Conservation (phyloP, 139 green algal genomes). For the Haematococcus sp. region DNA sequence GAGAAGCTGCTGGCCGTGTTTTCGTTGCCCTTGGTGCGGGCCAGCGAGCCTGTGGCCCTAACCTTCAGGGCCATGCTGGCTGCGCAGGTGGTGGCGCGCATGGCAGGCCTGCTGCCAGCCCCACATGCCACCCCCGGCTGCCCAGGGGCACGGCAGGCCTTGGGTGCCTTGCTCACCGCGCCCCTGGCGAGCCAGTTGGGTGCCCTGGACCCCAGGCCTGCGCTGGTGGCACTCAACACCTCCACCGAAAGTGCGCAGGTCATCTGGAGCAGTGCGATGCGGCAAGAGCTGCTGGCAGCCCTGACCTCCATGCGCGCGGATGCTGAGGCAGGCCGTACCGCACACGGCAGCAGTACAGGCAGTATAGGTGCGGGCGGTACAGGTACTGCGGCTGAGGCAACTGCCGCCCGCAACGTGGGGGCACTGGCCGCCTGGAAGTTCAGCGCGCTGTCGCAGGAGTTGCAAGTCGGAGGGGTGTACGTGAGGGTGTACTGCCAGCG, state of each 20-base stretch:
- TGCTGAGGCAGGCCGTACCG: not conserved
- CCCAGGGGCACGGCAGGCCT: constrained; percentile 28
- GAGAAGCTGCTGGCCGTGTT: too few species aligned
- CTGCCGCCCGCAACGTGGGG: too few species aligned
- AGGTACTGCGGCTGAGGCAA: too few species aligned
- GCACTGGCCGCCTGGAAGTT: not conserved
- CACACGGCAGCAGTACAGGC: too few species aligned
- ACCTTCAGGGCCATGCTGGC: constrained; percentile 81
- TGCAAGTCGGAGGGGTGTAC: constrained; percentile 79
- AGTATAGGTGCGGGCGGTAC: too few species aligned
- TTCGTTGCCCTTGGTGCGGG: constrained; percentile 29
- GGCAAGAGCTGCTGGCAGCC: constrained; percentile 65
- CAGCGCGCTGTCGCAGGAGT: not conserved
- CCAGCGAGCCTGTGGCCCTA: constrained; percentile 61
- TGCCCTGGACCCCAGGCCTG: constrained; percentile 66
- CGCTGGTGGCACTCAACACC: constrained; percentile 50
- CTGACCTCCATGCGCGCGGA: constrained; percentile 6
- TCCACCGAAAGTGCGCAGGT: constrained; percentile 43
- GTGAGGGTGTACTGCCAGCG: constrained; percentile 82
- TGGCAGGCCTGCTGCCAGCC: constrained; percentile 45
- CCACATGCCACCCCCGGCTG: constrained; percentile 32
- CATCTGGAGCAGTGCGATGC: constrained; percentile 88
- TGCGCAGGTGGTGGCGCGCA: constrained; percentile 49
- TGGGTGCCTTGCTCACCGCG: constrained; percentile 78
- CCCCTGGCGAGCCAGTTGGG: constrained; percentile 66